A percentile compares a stretch with the other conserved stretches of the same genome.
Conservation (phyloP, 129 eudicot species). For the Mikania micrantha region DNA sequence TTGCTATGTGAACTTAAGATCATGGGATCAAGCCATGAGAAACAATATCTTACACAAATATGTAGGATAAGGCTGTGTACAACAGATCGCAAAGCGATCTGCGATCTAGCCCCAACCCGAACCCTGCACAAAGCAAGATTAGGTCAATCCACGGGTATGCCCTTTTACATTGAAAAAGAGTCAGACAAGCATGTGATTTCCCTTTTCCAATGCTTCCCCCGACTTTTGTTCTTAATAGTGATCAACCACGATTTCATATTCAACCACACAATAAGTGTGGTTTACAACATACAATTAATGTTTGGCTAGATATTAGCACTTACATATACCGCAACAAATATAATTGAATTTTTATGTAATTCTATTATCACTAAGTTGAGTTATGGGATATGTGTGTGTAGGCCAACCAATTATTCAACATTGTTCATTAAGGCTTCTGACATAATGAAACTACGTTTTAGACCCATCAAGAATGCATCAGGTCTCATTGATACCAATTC, state of each 20-base stretch:
- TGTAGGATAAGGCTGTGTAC: too few species aligned
- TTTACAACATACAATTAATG: neutral
- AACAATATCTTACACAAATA: too few species aligned
- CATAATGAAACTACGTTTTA: neutral
- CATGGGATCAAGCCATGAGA: too few species aligned
- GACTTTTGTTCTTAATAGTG: neutral
- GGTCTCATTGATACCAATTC: neutral
- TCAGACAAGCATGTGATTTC: neutral
- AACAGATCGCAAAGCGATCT: too few species aligned
- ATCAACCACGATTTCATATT: neutral
- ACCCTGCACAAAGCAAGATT: too few species aligned
- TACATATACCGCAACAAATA: neutral
- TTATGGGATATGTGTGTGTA: neutral
- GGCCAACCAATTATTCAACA: neutral
- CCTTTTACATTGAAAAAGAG: neutral
- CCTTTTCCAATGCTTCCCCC: neutral
- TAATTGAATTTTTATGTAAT: neutral
- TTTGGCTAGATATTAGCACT: neutral
- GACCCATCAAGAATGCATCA: neutral
- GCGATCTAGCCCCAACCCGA: too few species aligned
- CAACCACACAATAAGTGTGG: neutral
- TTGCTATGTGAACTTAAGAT: too few species aligned
- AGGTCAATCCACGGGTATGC: too few species aligned
- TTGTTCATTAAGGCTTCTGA: slow-evolving; percentile 41
- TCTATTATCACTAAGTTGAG: neutral